Base-by-base conservation (phyloP, 1,284 basidiomycete species). In the Amylostereum areolatum region DNA sequence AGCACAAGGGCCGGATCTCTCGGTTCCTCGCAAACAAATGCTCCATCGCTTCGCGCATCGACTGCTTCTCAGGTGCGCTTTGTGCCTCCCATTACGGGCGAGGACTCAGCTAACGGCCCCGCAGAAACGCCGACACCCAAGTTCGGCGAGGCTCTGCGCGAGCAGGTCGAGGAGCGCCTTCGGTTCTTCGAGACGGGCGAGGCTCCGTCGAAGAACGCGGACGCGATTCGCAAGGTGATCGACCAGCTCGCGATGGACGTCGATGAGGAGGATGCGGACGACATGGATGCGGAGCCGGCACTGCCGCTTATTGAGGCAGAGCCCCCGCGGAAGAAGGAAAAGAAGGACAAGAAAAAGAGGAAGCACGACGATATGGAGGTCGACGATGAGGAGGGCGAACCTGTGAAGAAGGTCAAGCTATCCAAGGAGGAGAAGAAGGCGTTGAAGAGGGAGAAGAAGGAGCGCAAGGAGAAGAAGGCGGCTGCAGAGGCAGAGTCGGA, bases 21-120 rank as follows among this genome's bases (percentile, higher is more conserved):
- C 86, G 95, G 37, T 97, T 97, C 81, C 78, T 99, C 33, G 97
- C 96, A 45, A 99, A 99, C 81, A 99, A 99, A 73, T 97, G 94
- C 67, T 96, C 93, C 50, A 99, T 99, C 62, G 97, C 97, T 5
- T 90, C 92, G 43, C 79, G 97, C 53, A 99, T 99, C 72, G 97
- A 99, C 70, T 98, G 97, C 71, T 99, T 94, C 68, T 80, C 88
- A 4, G 92, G 91, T 88, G 10, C 29, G 10, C 39, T 24, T n/a
- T 5, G 24, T 27, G 36, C 34, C 7, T 41, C 27, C 12, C 25
- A 5, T 43, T 30, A 39, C 44, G 32, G 24, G 25, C 44, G 45
- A n/a, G 46, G 43, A 52, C 44, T 48, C 51, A 29, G 35, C 29
- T 43, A 31, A 28, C 32, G 46, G 34, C 6, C 24, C 41, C 39